Percentiles rank a stretch among this genome's conserved stretches.
phyloP scores from a whole-genome alignment of 108 stramenopile genomes.

The Asterionellopsis glacialis region DNA sequence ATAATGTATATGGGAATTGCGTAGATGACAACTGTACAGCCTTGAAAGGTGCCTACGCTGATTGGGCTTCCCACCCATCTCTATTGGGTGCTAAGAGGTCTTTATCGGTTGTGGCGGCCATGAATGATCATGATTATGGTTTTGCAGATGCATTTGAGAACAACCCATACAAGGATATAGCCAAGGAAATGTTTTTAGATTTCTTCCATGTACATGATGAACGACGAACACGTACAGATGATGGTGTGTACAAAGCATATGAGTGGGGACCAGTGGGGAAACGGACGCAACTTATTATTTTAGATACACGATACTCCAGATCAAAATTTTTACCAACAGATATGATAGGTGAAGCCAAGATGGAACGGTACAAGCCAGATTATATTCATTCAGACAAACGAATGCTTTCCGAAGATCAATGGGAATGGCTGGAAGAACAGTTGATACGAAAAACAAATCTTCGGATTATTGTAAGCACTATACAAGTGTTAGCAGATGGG shows the following conservation, averaged over 20 bases:
- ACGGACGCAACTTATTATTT: conserved; percentile 16
- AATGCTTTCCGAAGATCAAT: conserved; percentile 16
- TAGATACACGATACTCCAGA: conserved; percentile 21
- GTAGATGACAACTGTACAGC: conserved; percentile 5
- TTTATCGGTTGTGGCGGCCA: conserved; percentile 10
- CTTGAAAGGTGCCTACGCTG: conserved; percentile 12
- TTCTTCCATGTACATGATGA: conserved; percentile 18
- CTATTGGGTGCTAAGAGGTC: conserved; percentile 7
- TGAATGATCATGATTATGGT: conserved; percentile 31
- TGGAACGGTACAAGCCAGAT: conserved; percentile 5
- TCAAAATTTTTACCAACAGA: conserved; percentile 1
- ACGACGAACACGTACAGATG: conserved; percentile 9
- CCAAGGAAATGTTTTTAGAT: conserved; percentile 13
- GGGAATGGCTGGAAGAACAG: conserved; percentile 21
- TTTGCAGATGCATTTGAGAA: not conserved
- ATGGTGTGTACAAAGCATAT: conserved; percentile 11
- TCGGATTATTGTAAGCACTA: conserved; percentile 19
- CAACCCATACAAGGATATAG: conserved; percentile 27
- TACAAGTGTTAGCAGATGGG: conserved; percentile 15
- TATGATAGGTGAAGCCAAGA: not conserved
- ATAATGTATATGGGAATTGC: conserved; percentile 26
- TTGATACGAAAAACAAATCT: conserved; percentile 6
- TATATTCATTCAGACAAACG: not conserved
- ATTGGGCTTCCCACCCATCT: conserved; percentile 18
- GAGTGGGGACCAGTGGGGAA: conserved; percentile 5